Evolutionary conservation across 192 early-diverging fungal species (phyloP), one percentile per base, ranked within the genome.

Genomic region (Coemansia asiatica): DNA sequence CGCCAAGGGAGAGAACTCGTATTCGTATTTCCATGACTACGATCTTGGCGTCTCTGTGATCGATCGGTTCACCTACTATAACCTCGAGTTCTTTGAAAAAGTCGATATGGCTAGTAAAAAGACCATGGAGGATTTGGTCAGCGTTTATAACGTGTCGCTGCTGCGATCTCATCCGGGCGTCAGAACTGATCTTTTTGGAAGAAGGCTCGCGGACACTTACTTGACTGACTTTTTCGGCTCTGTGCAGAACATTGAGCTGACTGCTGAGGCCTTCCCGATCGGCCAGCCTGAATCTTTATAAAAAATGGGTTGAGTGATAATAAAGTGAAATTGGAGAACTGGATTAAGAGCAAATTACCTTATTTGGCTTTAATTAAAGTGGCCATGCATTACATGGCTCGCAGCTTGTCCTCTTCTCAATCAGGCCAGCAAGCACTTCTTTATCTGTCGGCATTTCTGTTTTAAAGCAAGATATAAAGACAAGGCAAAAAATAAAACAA

Each of bases 21-120:
- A 95, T 68, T 98, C 96, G 29, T 61, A 75, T 66, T 79, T 72
- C 51, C 65, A 75, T 66, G 97, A 99, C 80, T 77, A 76, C 22
- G 97, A 99, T 46, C 88, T 99, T 63, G 97, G 97, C 10, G 95
- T 97, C 0, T 92, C 94, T 21, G 96, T 99, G 4, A 96, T 99
- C 75, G 97, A 99, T 74, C 89, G 97, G 29, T 99, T 91, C 68
- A 99, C 97, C 0, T 98, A 96, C 69, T 96, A 92, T 68, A 94
- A 96, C 65, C 68, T 99, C 55, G 93, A 97, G 66, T 92, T 91
- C 10, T 87, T 99, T 38, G 97, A 95, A 75, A 85, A 86, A 7
- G 79, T 99, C 56, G 85, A 93, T 48, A 86, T 89, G 83, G 87
- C 87, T 25, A 93, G 91, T 66, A 90, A 87, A 51, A 73, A 83